Conservation (phyloP, 1,284 basidiomycete species). For the Cystobasidium sp. region DNA sequence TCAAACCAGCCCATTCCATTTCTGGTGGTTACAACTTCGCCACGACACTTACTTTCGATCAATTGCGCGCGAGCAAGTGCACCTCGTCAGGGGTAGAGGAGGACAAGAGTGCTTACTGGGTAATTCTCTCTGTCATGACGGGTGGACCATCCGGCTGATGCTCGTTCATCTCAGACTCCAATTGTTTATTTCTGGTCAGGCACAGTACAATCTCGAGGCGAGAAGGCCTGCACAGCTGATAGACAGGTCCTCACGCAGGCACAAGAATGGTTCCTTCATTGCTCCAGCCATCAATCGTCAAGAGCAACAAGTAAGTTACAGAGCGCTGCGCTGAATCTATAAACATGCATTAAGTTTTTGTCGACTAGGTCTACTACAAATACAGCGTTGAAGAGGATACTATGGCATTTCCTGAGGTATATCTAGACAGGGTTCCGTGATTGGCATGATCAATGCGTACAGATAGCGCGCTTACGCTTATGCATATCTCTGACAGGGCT, state of each 20-base stretch:
- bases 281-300: conserved; percentile 5
- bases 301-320: background rate
- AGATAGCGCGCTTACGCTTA: background rate
- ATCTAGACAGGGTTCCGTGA: no score
- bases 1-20: background rate
- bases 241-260: background rate
- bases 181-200: background rate
- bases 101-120: conserved; percentile 7
- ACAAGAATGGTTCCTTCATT: conserved; percentile 28
- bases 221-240: background rate
- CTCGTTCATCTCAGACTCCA: background rate
- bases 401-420: conserved; percentile 6
- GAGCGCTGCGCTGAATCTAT: background rate
- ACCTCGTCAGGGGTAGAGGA: background rate
- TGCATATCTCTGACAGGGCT: background rate
- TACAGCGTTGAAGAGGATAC: background rate
- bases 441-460: background rate
- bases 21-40: conserved; percentile 10
- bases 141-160: background rate
- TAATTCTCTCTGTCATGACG: background rate
- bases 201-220: background rate
- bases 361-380: background rate
- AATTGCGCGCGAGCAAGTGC: background rate
- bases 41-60: background rate
- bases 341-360: background rate